Conservation (phyloP, 2,329 filamentous ascomycete genomes). For the Xylaria sp. region DNA sequence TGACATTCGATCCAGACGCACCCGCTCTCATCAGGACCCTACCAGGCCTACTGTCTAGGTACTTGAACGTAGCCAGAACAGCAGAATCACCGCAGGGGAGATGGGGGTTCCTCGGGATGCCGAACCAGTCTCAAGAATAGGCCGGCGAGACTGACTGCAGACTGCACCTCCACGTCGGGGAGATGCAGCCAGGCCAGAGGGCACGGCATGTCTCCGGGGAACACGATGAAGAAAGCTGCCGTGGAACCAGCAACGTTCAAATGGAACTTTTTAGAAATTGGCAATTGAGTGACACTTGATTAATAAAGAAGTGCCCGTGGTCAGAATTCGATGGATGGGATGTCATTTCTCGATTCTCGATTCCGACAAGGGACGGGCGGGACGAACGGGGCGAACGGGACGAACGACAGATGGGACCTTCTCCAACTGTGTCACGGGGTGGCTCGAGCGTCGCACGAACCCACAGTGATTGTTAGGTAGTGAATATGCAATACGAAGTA, state of each 20-base stretch:
- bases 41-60: no score
- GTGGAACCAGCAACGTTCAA: slow-evolving; percentile 26
- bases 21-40: neutral
- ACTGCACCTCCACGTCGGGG: neutral
- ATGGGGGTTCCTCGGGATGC: slow-evolving; percentile 9
- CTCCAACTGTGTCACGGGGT: neutral
- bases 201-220: slow-evolving; percentile 15
- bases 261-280: slow-evolving; percentile 7
- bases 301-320: neutral
- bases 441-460: neutral
- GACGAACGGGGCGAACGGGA: no score
- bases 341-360: neutral
- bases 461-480: neutral
- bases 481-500: neutral
- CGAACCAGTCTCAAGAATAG: slow-evolving; percentile 9
- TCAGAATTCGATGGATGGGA: neutral
- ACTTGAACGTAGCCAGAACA: no score
- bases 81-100: neutral
- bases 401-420: neutral
- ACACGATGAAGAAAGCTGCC: slow-evolving; percentile 13
- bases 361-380: neutral
- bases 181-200: neutral
- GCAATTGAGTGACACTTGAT: neutral
- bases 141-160: neutral
- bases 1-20: neutral